Conservation (phyloP, 305 asterid species). For the Solanum hybrid region DNA sequence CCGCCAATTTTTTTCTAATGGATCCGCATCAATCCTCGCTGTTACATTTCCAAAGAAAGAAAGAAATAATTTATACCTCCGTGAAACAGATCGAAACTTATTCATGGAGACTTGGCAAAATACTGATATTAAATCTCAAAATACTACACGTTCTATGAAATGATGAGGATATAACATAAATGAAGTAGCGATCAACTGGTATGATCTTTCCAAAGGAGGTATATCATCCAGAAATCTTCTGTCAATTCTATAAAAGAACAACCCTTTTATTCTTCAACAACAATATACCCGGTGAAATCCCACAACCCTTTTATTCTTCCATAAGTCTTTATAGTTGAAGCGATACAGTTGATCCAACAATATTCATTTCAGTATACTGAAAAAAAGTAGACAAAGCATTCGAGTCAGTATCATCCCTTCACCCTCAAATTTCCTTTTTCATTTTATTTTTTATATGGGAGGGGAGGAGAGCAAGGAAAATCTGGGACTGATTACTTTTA, state of each 20-base stretch:
- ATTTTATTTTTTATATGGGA: neutral
- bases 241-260: neutral
- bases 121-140: neutral
- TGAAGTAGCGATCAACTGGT: neutral
- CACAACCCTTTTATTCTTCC: neutral
- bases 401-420: neutral
- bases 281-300: neutral
- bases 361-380: neutral
- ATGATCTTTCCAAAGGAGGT: neutral
- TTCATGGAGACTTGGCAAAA: neutral
- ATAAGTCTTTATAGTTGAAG: neutral
- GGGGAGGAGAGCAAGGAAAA: neutral
- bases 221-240: neutral
- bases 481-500: neutral
- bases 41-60: neutral
- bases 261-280: neutral
- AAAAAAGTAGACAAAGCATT: neutral
- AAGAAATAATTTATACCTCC: neutral
- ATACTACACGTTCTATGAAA: neutral
- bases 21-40: neutral
- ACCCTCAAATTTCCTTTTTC: constrained; percentile 1
- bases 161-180: neutral
- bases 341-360: neutral
- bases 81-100: neutral
- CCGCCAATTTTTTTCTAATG: neutral